phyloP scores from a whole-genome alignment of 371 early-diverging fungal genomes.

The Apophysomyces elegans region DNA sequence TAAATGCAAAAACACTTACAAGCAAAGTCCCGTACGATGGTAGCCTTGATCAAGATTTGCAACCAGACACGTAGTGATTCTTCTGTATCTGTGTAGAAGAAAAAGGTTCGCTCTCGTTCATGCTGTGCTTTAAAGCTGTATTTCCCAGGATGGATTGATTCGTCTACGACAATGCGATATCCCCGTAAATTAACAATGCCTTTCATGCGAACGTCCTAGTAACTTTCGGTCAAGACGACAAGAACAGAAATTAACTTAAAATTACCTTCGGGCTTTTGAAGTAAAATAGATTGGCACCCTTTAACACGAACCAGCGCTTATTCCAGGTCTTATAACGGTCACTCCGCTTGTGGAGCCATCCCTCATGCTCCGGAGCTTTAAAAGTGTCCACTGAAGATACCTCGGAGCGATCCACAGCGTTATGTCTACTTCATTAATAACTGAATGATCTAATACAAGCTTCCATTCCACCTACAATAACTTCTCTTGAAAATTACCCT shows the following conservation, averaged over 20 bases:
- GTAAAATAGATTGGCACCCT: conserved; percentile 64
- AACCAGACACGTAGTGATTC: conserved; percentile 58
- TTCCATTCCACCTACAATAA: neutral
- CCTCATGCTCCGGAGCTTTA: conserved; percentile 63
- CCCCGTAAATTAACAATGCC: conserved; percentile 59
- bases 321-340: conserved; percentile 72
- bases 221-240: neutral
- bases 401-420: neutral
- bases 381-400: conserved; percentile 11
- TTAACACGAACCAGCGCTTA: conserved; percentile 71
- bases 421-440: neutral
- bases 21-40: conserved; percentile 59
- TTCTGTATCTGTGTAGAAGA: conserved; percentile 62
- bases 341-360: conserved; percentile 70
- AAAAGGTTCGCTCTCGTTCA: conserved; percentile 59
- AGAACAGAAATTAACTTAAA: neutral
- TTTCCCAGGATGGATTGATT: conserved; percentile 62
- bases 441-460: neutral
- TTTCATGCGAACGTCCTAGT: conserved; percentile 52
- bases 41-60: conserved; percentile 67
- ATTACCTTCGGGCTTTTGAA: conserved; percentile 64
- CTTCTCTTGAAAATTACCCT: neutral
- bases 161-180: conserved; percentile 57
- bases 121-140: conserved; percentile 72
- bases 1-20: conserved; percentile 21